A percentile compares a stretch with the other conserved stretches of the same genome.
Evolutionary conservation across 169 alveolate genomes (phyloP).

Genomic region (Nephromyces sp.): DNA sequence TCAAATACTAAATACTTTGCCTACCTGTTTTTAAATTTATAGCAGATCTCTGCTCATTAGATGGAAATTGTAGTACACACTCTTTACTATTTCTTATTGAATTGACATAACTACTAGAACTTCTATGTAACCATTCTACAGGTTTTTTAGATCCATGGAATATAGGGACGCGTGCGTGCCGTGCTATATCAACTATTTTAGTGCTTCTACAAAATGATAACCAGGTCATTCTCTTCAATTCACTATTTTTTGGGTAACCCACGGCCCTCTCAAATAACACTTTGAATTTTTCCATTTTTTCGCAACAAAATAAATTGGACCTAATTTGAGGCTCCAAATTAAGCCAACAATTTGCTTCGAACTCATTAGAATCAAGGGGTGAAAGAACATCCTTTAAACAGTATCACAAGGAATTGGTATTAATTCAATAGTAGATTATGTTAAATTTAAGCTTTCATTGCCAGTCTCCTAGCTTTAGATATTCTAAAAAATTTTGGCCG

Average conservation of each 20-base stretch:
- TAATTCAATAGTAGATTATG: neutral
- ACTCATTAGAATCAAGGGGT: constrained; percentile 9
- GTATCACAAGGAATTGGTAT: neutral
- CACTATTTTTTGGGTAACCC: neutral
- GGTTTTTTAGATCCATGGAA: no score
- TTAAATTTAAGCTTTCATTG: neutral
- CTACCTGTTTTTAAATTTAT: no score
- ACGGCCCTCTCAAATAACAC: constrained; percentile 15
- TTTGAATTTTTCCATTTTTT: constrained; percentile 6
- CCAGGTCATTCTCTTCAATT: constrained; percentile 10
- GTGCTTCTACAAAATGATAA: constrained; percentile 10
- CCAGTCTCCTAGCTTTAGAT: neutral
- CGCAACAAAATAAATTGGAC: no score
- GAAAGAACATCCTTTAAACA: constrained; percentile 10
- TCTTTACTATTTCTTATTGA: no score
- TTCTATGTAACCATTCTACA: no score
- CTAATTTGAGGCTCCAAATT: neutral
- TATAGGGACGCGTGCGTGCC: constrained; percentile 10
- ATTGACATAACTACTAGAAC: no score
- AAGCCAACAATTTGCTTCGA: constrained; percentile 29
- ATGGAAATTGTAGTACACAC: no score
- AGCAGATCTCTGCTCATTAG: no score
- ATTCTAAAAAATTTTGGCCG: neutral
- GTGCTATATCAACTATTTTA: constrained; percentile 3
- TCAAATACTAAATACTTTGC: no score